These are phyloP conservation scores for Linnemannia schmuckeri DNA, from an alignment of 192 early-diverging fungal species.

Conservation along the genomic window DNA sequence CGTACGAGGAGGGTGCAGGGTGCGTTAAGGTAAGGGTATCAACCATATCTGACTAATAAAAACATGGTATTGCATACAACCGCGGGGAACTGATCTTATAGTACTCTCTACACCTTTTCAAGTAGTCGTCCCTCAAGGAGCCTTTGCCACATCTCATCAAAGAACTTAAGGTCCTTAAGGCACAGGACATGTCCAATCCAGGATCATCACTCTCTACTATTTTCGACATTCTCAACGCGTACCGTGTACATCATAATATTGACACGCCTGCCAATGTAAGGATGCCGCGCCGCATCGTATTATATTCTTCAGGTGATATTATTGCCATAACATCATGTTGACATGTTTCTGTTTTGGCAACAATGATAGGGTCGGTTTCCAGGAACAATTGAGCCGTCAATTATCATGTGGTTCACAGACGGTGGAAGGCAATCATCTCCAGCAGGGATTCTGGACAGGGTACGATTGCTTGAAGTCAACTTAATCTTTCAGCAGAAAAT, in stretches of 20 bases:
- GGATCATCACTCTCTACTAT: slow-evolving; percentile 73
- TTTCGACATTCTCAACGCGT: slow-evolving; percentile 78
- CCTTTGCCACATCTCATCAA: slow-evolving; percentile 66
- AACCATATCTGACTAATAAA: background rate
- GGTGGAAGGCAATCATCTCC: slow-evolving; percentile 69
- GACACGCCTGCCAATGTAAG: slow-evolving; percentile 76
- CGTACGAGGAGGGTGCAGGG: slow-evolving; percentile 67
- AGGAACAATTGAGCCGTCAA: slow-evolving; percentile 70
- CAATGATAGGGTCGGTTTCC: slow-evolving; percentile 73
- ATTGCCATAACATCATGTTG: background rate
- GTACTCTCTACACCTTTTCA: background rate
- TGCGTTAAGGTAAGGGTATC: slow-evolving; percentile 64
- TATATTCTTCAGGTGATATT: background rate
- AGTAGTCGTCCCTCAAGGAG: slow-evolving; percentile 63
- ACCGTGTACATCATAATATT: slow-evolving; percentile 70
- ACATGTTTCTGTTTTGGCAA: background rate
- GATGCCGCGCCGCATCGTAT: too few species aligned
- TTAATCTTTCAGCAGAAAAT: background rate
- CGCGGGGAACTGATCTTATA: background rate
- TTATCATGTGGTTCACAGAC: slow-evolving; percentile 88
- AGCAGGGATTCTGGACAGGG: slow-evolving; percentile 57
- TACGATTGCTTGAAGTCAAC: background rate
- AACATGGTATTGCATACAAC: background rate
- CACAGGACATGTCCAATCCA: slow-evolving; percentile 76
- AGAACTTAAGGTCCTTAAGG: slow-evolving; percentile 73